These are phyloP conservation scores for Dianthus caryophyllus DNA, from an alignment of 148 eudicot genomes.

Conservation along the genomic window DNA sequence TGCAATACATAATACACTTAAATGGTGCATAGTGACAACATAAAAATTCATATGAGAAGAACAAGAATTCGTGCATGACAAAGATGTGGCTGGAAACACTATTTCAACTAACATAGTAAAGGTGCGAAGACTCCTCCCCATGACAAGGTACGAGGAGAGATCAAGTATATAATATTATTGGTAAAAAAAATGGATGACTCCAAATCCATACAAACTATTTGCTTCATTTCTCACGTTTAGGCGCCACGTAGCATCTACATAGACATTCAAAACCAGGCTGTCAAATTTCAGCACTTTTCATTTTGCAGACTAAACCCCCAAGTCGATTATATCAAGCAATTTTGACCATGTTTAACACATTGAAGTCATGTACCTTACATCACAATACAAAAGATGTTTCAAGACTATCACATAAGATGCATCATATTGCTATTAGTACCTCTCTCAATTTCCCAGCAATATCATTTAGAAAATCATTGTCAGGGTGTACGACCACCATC, in stretches of 20 bases:
- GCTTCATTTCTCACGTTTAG: too few relatives aligned
- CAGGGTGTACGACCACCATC: constrained; percentile 97
- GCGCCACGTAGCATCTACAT: too few relatives aligned
- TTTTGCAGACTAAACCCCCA: background rate
- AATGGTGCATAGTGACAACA: background rate
- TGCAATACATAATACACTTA: constrained; percentile 23
- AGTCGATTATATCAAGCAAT: background rate
- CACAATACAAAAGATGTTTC: constrained; percentile 2
- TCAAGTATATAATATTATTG: too few relatives aligned
- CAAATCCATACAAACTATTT: too few relatives aligned
- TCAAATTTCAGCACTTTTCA: background rate
- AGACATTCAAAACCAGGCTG: background rate
- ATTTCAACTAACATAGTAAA: background rate
- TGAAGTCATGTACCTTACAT: background rate
- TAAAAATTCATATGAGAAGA: background rate
- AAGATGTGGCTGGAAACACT: background rate
- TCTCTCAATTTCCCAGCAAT: constrained; percentile 84
- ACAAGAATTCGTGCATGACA: background rate
- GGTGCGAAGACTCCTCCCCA: background rate
- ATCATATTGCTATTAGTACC: constrained; percentile 28
- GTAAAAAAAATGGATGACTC: too few relatives aligned
- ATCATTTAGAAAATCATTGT: constrained; percentile 75
- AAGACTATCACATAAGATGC: background rate
- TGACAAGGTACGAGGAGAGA: too few relatives aligned
- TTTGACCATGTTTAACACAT: background rate